A percentile compares a stretch with the other conserved stretches of the same genome.
Conservation (phyloP, 495 filamentous ascomycete species). For the Daldinia decipiens region DNA sequence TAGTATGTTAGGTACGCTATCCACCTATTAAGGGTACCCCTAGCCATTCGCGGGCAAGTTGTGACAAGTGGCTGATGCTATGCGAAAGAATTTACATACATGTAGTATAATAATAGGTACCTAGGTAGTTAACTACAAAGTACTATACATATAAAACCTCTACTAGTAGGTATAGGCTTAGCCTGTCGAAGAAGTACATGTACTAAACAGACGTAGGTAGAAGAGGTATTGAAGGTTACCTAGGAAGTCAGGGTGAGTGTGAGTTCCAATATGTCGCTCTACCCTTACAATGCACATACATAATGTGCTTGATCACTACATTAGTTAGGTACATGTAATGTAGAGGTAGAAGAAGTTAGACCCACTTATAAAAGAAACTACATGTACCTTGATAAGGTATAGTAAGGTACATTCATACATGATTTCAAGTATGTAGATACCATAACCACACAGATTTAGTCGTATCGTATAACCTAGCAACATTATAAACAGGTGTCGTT, state of each 20-base stretch:
- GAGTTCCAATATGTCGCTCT: background rate
- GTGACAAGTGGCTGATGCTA: conserved; percentile 22
- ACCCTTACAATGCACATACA: background rate
- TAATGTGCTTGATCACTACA: conserved; percentile 5
- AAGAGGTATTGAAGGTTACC: conserved; percentile 1
- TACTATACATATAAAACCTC: background rate
- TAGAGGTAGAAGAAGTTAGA: conserved; percentile 12
- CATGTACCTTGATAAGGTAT: background rate
- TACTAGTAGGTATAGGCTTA: background rate
- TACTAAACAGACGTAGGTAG: background rate
- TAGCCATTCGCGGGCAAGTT: conserved; percentile 8
- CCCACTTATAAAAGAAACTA: conserved; percentile 27
- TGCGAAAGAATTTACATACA: background rate
- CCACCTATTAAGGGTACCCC: background rate
- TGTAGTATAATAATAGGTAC: background rate
- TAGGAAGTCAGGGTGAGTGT: background rate
- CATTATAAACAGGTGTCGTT: conserved; percentile 34
- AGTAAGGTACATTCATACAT: background rate
- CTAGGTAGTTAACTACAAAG: background rate
- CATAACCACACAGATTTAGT: background rate
- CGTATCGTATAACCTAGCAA: background rate
- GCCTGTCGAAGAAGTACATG: background rate
- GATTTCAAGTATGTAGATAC: background rate
- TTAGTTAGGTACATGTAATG: too few species aligned
- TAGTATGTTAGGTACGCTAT: conserved; percentile 1